Conservation (phyloP, 176 grass and related monocot genomes). For the Oryza officinalis region DNA sequence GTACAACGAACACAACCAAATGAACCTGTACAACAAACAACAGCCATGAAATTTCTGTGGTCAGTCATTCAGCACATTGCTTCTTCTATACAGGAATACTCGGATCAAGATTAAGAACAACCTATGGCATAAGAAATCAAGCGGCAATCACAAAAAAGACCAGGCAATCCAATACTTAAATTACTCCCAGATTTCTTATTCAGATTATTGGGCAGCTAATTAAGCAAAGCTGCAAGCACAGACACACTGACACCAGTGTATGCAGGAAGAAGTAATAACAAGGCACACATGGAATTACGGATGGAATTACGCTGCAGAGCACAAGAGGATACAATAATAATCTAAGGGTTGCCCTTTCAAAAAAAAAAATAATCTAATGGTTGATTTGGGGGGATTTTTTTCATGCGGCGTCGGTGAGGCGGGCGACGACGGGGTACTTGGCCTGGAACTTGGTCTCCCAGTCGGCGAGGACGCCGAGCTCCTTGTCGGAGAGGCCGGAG, state of each 20-base stretch:
- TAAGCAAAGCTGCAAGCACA: constrained; percentile 9
- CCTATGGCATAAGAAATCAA: background rate
- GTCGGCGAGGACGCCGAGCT: constrained; percentile 74
- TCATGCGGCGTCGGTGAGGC: constrained; percentile 48
- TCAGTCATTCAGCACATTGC: background rate
- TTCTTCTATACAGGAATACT: background rate
- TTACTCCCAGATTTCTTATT: background rate
- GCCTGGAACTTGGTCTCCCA: constrained; percentile 98
- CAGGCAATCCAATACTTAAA: background rate
- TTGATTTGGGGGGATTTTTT: background rate
- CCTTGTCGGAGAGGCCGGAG: constrained; percentile 73
- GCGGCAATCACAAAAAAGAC: background rate
- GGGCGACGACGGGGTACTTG: constrained; percentile 82
- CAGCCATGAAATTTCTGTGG: too few relatives aligned
- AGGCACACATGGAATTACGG: background rate
- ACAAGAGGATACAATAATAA: constrained; percentile 29
- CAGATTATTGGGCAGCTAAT: constrained; percentile 26
- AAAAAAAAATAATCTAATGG: too few relatives aligned
- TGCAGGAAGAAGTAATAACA: background rate
- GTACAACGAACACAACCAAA: too few relatives aligned
- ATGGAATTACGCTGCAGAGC: background rate
- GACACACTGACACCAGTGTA: background rate
- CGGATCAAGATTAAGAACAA: background rate
- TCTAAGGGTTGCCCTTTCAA: too few relatives aligned
- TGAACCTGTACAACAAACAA: too few relatives aligned